Evolutionary conservation across 768 basidiomycete species (phyloP).

Genomic region (Mycena galericulata): DNA sequence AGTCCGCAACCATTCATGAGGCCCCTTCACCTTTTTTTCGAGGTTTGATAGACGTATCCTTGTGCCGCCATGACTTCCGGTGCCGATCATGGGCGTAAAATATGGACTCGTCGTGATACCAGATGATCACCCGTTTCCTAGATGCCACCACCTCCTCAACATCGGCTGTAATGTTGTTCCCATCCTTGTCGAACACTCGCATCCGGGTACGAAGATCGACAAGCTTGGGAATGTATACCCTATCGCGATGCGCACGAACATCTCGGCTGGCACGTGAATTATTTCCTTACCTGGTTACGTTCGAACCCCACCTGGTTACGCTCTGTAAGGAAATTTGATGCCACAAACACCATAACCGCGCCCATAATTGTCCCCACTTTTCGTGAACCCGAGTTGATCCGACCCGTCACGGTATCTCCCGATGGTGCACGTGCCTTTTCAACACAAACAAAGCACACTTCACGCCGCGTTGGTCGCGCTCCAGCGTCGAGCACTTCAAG

Average conservation of each 20-base stretch:
- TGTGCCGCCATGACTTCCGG: conserved; percentile 40
- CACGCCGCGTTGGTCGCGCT: no score
- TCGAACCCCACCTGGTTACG: no score
- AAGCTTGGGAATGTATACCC: conserved; percentile 36
- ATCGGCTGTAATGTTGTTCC: not conserved
- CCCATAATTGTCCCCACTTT: no score
- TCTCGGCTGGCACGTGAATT: no score
- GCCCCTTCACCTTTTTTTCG: conserved; percentile 47
- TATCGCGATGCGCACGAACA: conserved; percentile 42
- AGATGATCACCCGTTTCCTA: conserved; percentile 30
- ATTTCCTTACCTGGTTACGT: no score
- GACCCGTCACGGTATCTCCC: no score
- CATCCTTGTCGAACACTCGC: conserved; percentile 7
- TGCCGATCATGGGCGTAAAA: conserved; percentile 50
- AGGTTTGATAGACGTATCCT: conserved; percentile 14
- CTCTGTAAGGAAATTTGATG: no score
- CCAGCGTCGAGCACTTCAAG: no score
- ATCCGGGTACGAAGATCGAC: conserved; percentile 17
- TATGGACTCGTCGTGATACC: conserved; percentile 47
- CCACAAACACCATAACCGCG: no score
- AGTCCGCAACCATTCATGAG: conserved; percentile 44
- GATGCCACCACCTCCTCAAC: not conserved
- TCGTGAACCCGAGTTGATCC: no score
- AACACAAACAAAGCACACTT: no score
- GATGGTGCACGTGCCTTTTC: no score